Conservation (phyloP, 192 early-diverging fungal species). For the Podochytrium sp. region DNA sequence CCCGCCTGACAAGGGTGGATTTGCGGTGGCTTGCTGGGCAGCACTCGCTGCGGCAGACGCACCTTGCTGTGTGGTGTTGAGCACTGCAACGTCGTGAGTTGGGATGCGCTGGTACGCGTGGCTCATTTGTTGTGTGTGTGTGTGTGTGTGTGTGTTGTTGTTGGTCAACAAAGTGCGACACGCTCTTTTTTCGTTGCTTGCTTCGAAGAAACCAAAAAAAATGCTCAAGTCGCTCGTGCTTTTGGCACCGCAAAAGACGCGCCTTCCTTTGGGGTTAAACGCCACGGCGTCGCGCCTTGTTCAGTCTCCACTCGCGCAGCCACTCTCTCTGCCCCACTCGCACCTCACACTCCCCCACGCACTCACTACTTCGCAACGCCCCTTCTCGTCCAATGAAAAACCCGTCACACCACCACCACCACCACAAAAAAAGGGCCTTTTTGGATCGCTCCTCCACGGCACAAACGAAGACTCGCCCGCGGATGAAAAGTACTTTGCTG, state of each 20-base stretch:
- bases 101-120: neutral
- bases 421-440: constrained; percentile 43
- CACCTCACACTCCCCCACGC: neutral
- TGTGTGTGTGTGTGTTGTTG: neutral
- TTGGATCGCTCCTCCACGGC: constrained; percentile 72
- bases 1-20: too few relatives aligned
- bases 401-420: neutral
- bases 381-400: neutral
- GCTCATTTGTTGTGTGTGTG: too few relatives aligned
- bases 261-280: too few relatives aligned
- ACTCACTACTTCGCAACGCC: neutral
- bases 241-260: too few relatives aligned
- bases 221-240: constrained; percentile 19
- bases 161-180: neutral
- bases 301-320: neutral
- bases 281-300: constrained; percentile 11
- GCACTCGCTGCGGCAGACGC: neutral
- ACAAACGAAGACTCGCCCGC: constrained; percentile 35
- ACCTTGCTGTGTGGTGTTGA: neutral
- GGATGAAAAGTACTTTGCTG: neutral
- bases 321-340: neutral
- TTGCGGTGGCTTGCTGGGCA: neutral
- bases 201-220: constrained; percentile 9
- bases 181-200: neutral
- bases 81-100: constrained; percentile 1